These are phyloP conservation scores for Podaxis sp. DNA, from an alignment of 768 basidiomycete species.

Conservation along the genomic window DNA sequence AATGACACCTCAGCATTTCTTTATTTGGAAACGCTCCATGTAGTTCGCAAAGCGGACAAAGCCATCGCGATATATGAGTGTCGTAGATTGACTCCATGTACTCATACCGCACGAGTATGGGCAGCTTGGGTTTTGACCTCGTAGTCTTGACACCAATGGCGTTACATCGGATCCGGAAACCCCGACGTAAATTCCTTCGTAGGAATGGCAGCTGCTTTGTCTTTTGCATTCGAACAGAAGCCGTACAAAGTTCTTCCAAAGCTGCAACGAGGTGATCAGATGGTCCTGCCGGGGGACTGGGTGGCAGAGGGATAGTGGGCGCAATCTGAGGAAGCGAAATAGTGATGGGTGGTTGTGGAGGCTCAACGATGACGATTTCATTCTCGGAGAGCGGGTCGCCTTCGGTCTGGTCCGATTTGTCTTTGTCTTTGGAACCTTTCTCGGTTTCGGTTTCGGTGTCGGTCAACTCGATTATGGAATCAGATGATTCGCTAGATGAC, in stretches of 20 bases:
- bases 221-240: slow-evolving; percentile 12
- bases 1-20: slow-evolving; percentile 13
- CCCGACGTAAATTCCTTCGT: slow-evolving; percentile 14
- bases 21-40: slow-evolving; percentile 18
- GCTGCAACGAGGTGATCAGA: slow-evolving; percentile 7
- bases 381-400: slow-evolving; percentile 7
- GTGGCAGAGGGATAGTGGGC: not conserved
- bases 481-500: slow-evolving; percentile 5
- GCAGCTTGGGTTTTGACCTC: not conserved
- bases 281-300: not conserved
- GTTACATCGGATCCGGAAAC: slow-evolving; percentile 18
- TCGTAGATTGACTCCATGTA: slow-evolving; percentile 8
- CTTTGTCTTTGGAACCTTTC: slow-evolving; percentile 4
- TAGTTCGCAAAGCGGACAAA: slow-evolving; percentile 20
- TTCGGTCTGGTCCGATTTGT: not conserved
- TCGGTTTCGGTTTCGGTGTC: slow-evolving; percentile 7
- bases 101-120: slow-evolving; percentile 9
- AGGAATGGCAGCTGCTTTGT: slow-evolving; percentile 18
- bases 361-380: slow-evolving; percentile 16
- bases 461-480: slow-evolving; percentile 3
- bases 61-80: slow-evolving; percentile 7
- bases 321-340: slow-evolving; percentile 21
- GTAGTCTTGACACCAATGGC: slow-evolving; percentile 14
- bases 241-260: slow-evolving; percentile 8
- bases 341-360: slow-evolving; percentile 19